A percentile compares a stretch with the other conserved stretches of the same genome.
phyloP scores from a whole-genome alignment of 225 moss, liverwort and hornwort genomes.

The Pleurozium schreberi region DNA sequence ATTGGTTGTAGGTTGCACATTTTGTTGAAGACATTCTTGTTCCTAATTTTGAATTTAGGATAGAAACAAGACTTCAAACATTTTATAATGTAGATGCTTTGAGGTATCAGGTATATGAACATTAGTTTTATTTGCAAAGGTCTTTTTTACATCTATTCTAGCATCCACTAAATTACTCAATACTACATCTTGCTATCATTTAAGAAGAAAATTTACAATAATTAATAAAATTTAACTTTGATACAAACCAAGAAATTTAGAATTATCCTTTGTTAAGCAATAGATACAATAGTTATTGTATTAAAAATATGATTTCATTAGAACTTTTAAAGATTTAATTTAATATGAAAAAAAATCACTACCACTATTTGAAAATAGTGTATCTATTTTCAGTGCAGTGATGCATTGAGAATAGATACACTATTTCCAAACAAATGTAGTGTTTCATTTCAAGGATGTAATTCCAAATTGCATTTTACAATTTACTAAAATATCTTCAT shows the following conservation, averaged over 20 bases:
- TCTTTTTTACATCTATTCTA: too few species aligned
- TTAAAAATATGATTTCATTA: not conserved
- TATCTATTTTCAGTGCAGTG: too few species aligned
- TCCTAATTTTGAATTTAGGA: constrained; percentile 26
- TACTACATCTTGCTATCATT: not conserved
- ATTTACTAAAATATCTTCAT: not conserved
- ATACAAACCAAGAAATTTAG: not conserved
- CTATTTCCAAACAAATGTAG: too few species aligned
- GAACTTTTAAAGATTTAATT: not conserved
- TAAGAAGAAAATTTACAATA: not conserved
- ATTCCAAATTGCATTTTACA: not conserved
- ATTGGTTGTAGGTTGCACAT: constrained; percentile 34
- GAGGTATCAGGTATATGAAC: not conserved
- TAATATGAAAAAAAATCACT: too few species aligned
- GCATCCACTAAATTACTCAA: not conserved
- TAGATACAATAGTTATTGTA: not conserved
- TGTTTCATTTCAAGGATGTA: not conserved
- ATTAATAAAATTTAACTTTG: not conserved
- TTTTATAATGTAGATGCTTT: constrained; percentile 28
- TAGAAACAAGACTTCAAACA: constrained; percentile 24
- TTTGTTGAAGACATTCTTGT: constrained; percentile 46
- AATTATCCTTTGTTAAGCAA: not conserved
- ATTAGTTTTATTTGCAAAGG: not conserved
- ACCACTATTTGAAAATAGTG: too few species aligned
- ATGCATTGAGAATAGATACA: too few species aligned